Base-by-base conservation (phyloP, 2,329 filamentous ascomycete species). In the Salinomyces thailandicus region DNA sequence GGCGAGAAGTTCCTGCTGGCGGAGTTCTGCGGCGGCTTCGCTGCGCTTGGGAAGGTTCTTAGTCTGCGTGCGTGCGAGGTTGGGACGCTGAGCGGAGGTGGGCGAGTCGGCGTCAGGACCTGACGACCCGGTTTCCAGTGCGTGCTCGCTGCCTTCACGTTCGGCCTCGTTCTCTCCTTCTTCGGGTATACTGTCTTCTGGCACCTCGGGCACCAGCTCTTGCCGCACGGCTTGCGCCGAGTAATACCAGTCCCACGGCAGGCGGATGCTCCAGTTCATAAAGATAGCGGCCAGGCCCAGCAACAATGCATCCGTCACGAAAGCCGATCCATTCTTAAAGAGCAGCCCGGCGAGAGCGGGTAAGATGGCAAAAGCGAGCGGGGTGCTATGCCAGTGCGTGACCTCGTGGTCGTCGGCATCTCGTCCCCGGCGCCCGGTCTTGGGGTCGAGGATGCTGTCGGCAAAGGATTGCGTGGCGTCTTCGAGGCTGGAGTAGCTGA, bases 191-290 rank as follows among this genome's bases (percentile, higher is more conserved):
- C 27, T 30, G 17, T 33, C 36, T 35, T 40, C 37, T 28, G 33
- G 37, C 8, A 33, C 40, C 19, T 38, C 45, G 5, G 40, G 39
- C 22, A 43, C 46, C 9, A 45, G 40, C n/a, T 51, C 45, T 18
- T 39, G 35, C 16, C 48, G 41, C 28, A 51, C 33, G 18, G 50
- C 54, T 48, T 70, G 67, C 3, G 68, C 66, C 8, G 66, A 61
- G 39, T 65, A 62, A 43, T 73, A 72, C 69, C 69, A 73, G 37
- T 71, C 64, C 87, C 89, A 96, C 49, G 89, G 89, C 47, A 91
- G 69, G 38, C 85, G 80, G 29, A 95, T 81, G 33, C 84, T 87
- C 85, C 86, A 95, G 57, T 94, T 87, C 43, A 96, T 67, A 52
- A 95, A 93, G 30, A 95, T 72, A 4, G 81, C 84, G 2, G 84